These are phyloP conservation scores for Penicillium desertorum DNA, from an alignment of 495 filamentous ascomycete genomes.

Conservation along the genomic window DNA sequence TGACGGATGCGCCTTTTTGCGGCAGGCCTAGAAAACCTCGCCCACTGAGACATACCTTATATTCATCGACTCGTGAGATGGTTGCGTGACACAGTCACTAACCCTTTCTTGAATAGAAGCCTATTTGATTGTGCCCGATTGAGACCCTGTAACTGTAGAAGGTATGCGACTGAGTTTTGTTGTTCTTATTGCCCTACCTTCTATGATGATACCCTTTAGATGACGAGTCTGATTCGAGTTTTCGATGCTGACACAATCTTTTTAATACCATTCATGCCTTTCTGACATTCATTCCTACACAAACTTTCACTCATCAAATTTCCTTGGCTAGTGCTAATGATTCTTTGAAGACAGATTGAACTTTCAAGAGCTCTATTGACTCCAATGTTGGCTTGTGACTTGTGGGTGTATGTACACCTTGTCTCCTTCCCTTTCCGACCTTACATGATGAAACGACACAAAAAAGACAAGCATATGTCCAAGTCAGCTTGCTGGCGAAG, in stretches of 20 bases:
- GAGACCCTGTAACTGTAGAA: constrained; percentile 18
- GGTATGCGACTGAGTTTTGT: constrained; percentile 23
- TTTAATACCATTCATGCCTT: constrained; percentile 60
- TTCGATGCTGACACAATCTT: constrained; percentile 58
- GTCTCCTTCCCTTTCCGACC: constrained; percentile 10
- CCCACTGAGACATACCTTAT: constrained; percentile 73
- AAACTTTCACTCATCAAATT: constrained; percentile 13
- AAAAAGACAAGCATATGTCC: constrained; percentile 63
- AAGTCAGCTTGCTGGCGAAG: constrained; percentile 49
- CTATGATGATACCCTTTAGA: constrained; percentile 55
- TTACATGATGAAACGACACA: constrained; percentile 53
- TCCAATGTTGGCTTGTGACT: constrained; percentile 4
- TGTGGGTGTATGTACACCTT: constrained; percentile 37
- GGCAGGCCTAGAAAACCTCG: constrained; percentile 99
- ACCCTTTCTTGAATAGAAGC: constrained; percentile 26
- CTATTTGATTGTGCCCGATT: neutral
- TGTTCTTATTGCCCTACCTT: constrained; percentile 21
- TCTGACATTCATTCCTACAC: constrained; percentile 38
- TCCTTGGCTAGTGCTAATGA: constrained; percentile 30
- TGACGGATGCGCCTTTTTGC: constrained; percentile 91
- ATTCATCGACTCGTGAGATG: constrained; percentile 22
- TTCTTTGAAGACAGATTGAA: constrained; percentile 17
- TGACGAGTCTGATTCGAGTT: constrained; percentile 65
- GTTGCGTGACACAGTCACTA: constrained; percentile 33
- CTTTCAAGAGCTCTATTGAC: neutral